Evolutionary conservation across 257 asterid genomes (phyloP), one percentile per base, ranked within the genome.

Genomic region (Haberlea rhodopensis): DNA sequence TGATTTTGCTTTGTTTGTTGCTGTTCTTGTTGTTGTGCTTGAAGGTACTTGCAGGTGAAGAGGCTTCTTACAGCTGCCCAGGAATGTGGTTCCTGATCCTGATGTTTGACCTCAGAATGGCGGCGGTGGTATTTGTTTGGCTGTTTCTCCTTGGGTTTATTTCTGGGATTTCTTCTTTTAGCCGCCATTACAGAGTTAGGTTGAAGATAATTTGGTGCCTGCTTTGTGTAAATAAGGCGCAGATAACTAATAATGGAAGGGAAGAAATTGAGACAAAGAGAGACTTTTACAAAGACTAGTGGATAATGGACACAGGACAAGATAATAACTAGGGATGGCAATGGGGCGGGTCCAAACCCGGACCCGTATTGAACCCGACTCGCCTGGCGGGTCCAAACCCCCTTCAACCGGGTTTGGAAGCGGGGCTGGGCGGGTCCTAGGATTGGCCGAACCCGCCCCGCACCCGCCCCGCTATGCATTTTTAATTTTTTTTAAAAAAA

Each of bases 61-160:
- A 90, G 90, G 82, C 82, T 87, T 57, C 84, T 78, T 9, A 90
- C 84, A n/a, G 88, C 84, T 5, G 95, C 95, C 97, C 97, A 90
- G 71, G 97, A 87, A 59, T 87, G 96, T 18, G 88, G 86, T 65
- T 84, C 79, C 27, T 43, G 46, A 13, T 11, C 46, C 46, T 10
- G 46, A 1, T 69, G 72, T 34, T 78, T 69, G 34, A 16, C 21
- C 69, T 70, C 63, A 28, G 66, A 31, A 25, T 52, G 65, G 53
- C 53, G 74, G 32, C 60, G 29, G 25, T 73, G 65, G 54, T 60
- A 20, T 13, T 43, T 43, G 19, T 43, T 43, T 43, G 49, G 18
- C 49, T 55, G 46, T 19, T 68, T 78, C 8, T 69, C 75, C 56
- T 72, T 72, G 55, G 73, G 27, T 11, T 55, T 76, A 57, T 76